phyloP scores from a whole-genome alignment of 768 basidiomycete species.

The Crepidotus variabilis region DNA sequence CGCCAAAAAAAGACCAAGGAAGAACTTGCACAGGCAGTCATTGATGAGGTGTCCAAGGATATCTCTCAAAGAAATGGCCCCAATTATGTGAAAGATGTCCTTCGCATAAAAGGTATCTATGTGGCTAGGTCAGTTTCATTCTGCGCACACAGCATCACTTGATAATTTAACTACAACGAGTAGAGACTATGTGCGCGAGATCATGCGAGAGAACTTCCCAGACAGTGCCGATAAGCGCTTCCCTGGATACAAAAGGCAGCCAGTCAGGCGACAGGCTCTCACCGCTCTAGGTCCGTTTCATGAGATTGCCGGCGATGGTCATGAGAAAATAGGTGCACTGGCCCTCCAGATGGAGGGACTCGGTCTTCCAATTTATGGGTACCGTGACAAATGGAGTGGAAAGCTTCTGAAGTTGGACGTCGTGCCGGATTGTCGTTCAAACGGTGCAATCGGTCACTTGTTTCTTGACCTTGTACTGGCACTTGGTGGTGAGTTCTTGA shows the following conservation, averaged over 20 bases:
- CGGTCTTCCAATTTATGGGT: slow-evolving; percentile 23
- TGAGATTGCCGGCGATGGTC: slow-evolving; percentile 23
- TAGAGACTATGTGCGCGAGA: slow-evolving; percentile 6
- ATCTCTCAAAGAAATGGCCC: slow-evolving; percentile 12
- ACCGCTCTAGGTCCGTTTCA: slow-evolving; percentile 15
- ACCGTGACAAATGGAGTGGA: slow-evolving; percentile 24
- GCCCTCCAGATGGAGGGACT: slow-evolving; percentile 27
- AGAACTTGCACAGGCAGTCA: slow-evolving; percentile 1
- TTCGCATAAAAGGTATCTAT: slow-evolving; percentile 3
- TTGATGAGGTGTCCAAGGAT: slow-evolving; percentile 15
- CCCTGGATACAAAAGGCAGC: slow-evolving; percentile 10
- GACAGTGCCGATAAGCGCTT: slow-evolving; percentile 12
- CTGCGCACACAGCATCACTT: neutral
- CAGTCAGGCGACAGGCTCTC: slow-evolving; percentile 4
- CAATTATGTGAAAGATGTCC: slow-evolving; percentile 8
- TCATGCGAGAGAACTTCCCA: slow-evolving; percentile 12
- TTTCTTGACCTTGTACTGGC: slow-evolving; percentile 28
- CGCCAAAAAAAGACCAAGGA: neutral
- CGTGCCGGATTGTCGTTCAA: slow-evolving; percentile 21
- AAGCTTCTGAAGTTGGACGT: slow-evolving; percentile 13
- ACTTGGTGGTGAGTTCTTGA: slow-evolving; percentile 16
- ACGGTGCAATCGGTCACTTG: slow-evolving; percentile 23
- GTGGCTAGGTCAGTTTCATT: slow-evolving; percentile 4
- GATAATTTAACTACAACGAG: no score
- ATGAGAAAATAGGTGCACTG: slow-evolving; percentile 23